Evolutionary conservation across 768 basidiomycete species (phyloP), one percentile per base, ranked within the genome.

Genomic region (Mrakia blollopis): DNA sequence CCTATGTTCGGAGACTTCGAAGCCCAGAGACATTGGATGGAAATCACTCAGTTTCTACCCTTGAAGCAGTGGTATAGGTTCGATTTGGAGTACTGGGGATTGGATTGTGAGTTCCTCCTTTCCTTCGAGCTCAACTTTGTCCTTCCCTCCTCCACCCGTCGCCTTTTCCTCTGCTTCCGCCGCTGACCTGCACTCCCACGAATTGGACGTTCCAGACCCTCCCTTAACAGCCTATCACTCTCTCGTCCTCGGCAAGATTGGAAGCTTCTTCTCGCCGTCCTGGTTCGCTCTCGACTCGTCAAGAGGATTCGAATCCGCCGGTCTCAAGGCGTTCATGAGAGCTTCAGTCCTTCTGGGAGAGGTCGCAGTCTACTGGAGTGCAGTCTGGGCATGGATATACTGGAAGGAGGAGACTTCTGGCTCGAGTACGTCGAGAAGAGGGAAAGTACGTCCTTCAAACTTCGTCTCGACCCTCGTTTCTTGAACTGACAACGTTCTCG

Each of bases 11-110:
- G 94, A 4, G 94, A 96, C 84, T 96, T 92, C 80, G 94, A 96
- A 82, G 94, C 94, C 0, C 94, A 95, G 81, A 86, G 94, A 73
- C 94, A 95, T 83, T 96, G 94, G 94, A 92, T 96, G 92, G 94
- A 95, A 80, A 82, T 96, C 54, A 93, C 92, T 3, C 83, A 89
- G 35, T 91, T 94, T 81, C 85, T 93, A 0, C 92, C 94, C 0
- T 80, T 88, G 28, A 85, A 84, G 21, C 84, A 90, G 78, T 98
- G 95, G 95, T 98, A 98, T 83, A 89, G 85, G 1, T 92, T 94
- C 83, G 92, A 96, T 81, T 86, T 92, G 41, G 88, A 88, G 50
- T 96, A 96, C 81, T 98, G 95, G 95, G 93, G 93, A 0, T 86
- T 98, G 71, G 95, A 98, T 83, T 98, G 81, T 81, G 72, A 73